Evolutionary conservation across 768 basidiomycete species (phyloP).

Genomic region (Pulveroboletus sp.): DNA sequence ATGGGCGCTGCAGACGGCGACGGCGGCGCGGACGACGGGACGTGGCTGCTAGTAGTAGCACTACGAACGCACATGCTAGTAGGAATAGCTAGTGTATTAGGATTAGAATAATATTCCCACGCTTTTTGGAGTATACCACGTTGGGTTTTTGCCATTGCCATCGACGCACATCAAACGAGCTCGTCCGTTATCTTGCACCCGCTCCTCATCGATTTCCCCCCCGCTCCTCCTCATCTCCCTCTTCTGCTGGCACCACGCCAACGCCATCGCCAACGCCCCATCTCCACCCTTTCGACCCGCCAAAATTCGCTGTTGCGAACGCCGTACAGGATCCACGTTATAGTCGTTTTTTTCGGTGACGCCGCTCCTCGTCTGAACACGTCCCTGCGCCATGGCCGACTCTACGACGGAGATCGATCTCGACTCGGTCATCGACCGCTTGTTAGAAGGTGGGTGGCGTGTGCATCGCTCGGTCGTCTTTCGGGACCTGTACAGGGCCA

Average conservation of each 20-base stretch:
- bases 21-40: constrained; percentile 27
- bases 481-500: constrained; percentile 8
- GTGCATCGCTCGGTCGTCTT: constrained; percentile 22
- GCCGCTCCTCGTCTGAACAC: constrained; percentile 11
- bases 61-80: too few relatives aligned
- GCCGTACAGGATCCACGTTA: constrained; percentile 21
- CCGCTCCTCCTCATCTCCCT: constrained; percentile 6
- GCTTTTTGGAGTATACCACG: constrained; percentile 25
- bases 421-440: constrained; percentile 98
- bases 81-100: too few relatives aligned
- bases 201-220: constrained; percentile 32
- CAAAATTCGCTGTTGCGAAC: constrained; percentile 20
- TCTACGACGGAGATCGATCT: constrained; percentile 92
- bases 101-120: constrained; percentile 23
- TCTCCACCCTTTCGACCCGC: constrained; percentile 2
- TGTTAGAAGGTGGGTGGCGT: constrained; percentile 85
- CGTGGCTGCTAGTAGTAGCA: background rate
- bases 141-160: constrained; percentile 32
- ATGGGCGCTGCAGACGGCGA: constrained; percentile 16
- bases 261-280: constrained; percentile 10
- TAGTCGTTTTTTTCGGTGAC: constrained; percentile 28
- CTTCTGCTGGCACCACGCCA: constrained; percentile 24
- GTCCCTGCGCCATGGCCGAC: constrained; percentile 59
- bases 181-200: constrained; percentile 34
- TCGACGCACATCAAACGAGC: constrained; percentile 29